Evolutionary conservation across 164 flowering plant species (phyloP), one percentile per base, ranked within the genome.

Genomic region (Berberis thunbergii): DNA sequence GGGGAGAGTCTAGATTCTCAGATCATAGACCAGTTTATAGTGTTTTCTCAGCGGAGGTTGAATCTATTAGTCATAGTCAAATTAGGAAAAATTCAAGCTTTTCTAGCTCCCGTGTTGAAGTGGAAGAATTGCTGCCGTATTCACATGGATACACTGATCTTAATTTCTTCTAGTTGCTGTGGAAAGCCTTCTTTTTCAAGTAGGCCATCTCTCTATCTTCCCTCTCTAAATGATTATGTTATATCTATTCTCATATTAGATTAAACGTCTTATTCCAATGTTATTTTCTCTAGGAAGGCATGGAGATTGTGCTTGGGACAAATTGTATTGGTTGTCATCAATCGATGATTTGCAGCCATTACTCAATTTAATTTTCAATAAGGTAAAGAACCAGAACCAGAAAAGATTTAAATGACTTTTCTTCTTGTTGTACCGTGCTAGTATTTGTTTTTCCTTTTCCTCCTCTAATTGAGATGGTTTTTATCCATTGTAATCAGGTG

Each of bases 21-120:
- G 97, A 89, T 74, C 97, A 89, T 64, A 76, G 94, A 64, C 97
- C 97, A 10, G 97, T 89, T n/a, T 86, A 80, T 62, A 73, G 94
- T 74, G 26, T 87, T 57, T 86, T 89, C 60, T 54, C 77, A 43
- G 94, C 83, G 7, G 89, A 89, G 77, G 97, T 90, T 50, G 91
- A 90, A 64, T 82, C 82, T 2, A 71, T 82, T 4, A 82, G 77
- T 67, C 82, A 76, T 46, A 67, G 62, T 59, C 77, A 82, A 52
- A 76, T 79, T 63, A 90, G 80, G 82, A 88, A 75, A 79, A 85
- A 81, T 74, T 78, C 68, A 77, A 80, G 83, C 62, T 84, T 72
- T 63, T 73, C 90, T 54, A 84, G 87, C 71, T 75, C 91, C 12
- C 71, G 91, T 67, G 75, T 90, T 38, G 91, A 86, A 72, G 88